Base-by-base conservation (phyloP, 2,329 filamentous ascomycete species). In the Fusarium sp. region DNA sequence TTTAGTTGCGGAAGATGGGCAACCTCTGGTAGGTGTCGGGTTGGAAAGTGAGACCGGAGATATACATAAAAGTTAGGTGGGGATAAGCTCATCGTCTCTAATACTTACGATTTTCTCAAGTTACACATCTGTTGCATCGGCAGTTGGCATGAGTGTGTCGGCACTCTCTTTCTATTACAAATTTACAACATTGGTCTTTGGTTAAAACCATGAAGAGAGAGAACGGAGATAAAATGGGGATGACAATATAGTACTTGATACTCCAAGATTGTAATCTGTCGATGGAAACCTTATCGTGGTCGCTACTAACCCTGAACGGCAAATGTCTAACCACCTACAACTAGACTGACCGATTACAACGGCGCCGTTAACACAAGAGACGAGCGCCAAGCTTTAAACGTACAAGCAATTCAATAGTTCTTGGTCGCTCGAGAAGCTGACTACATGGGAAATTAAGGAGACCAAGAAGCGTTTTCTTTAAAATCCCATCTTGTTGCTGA, bases 221-320 rank as follows among this genome's bases (percentile, higher is more conserved):
- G 21, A 21, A 21, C 20, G 20, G n/a, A n/a, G n/a, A 34, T 34
- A 9, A 5, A 0, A 16, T 4, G 30, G 14, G 7, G 5, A 16
- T 16, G 4, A 4, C 5, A 12, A 28, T 28, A 5, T 4, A 2
- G 27, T 28, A 28, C 27, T 6, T 28, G 27, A 28, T 28, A 12
- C 14, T 14, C 3, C 14, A 34, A 18, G 5, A 34, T 3, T 1
- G 16, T 34, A 34, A 1, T 34, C 8, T 1, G 32, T 5, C 13
- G 8, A 34, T 2, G 0, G 8, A 34, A 34, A 34, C 8, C 2
- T 34, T 34, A 34, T 18, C 32, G 0, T 10, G 4, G 0, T 10
- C 32, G 0, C 16, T 3, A 34, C 32, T 34, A 34, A 34, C 32
- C 16, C 32, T 11, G 34, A 11, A 1, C 1, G 34, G 34, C 9